Base-by-base conservation (phyloP, 495 filamentous ascomycete genomes). In the Penicillium lividum region DNA sequence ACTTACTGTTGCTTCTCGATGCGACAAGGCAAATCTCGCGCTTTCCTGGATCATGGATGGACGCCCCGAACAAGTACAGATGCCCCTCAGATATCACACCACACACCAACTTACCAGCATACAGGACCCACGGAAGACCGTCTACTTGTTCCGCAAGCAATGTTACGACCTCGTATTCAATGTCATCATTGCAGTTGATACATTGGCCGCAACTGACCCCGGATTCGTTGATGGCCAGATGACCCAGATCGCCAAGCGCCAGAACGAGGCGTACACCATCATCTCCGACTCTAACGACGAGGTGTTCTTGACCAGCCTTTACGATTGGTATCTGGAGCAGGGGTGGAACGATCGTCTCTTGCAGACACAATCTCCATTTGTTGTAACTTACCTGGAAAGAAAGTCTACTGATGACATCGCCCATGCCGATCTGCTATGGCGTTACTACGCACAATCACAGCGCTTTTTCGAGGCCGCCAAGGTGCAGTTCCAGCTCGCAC, bases 321-420 rank as follows among this genome's bases (percentile, higher is more conserved):
- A 97, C 68, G 94, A 97, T 58, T 99, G 95, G 95, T 97, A 98
- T 70, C 82, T 97, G 43, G 72, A 80, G 34, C 87, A 92, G 67
- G 86, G 87, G 36, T 91, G 89, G 84, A 86, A 78, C 28, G 91
- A 98, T 53, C 86, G 90, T 4, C 80, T 99, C 38, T 84, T 99
- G 8, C 85, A 86, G 47, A 89, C 92, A 38, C 78, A 91, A 52
- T 96, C 94, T 11, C 82, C 86, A 0, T 90, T 89, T 64, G 90
- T 98, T 33, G 84, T 93, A 28, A 86, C 83, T n/a, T 99, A 96
- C 69, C 84, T 99, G 3, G 77, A 89, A 59, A 84, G 87, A 48
- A 87, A 88, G 45, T 86, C 89, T 4, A 68, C 73, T 3, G 83
- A 85, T 5, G 84, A 89, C 54, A 76, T 90, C 15, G 77, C 81